Base-by-base conservation (phyloP, 441 rosid species). In the Brassica balearica region DNA sequence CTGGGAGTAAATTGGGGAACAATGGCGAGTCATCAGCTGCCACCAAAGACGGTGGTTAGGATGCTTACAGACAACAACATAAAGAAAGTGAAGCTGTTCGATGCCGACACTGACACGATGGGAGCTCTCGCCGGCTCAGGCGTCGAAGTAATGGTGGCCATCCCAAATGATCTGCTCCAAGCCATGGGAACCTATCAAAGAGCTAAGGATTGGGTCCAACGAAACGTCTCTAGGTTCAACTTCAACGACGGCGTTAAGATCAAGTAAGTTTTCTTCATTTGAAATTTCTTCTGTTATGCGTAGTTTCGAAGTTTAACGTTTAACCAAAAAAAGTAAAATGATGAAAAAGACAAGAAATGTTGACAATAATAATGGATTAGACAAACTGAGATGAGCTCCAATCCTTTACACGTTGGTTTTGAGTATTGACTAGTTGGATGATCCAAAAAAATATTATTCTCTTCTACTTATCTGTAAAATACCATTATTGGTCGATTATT, bases 1-100 rank as follows among this genome's bases (percentile, higher is more conserved):
- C 81, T 96, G 8, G 98, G 99, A 56, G 93, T 96, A 58, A 96
- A 96, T 59, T 96, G 98, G 99, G 99, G 98, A 32, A 93, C 97
- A 8, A 86, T 85, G 88, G 97, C 98, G 17, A 78, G 83, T 5
- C 97, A 92, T 68, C 77, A 86, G 69, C 71, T 96, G 67, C 90
- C 91, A 2, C 91, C 97, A 0, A 80, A 84, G 43, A 86, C 90
- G 5, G 93, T 95, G 60, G 97, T 93, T 15, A 88, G 89, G 79
- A 86, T 93, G 93, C 69, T 96, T 69, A 82, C 71, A 71, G 97
- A 91, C 80, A 96, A 96, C 82, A 94, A 92, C 65, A 91, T 96
- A 60, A 43, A 79, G 74, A 96, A 93, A 85, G 97, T 91, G 78
- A 96, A 96, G 86, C 88, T 96, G 69, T 96, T 96, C 78, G 99